Percentiles rank a stretch among this genome's conserved stretches.
phyloP scores from a whole-genome alignment of 352 stramenopile genomes.

The Blastocystis sp. region DNA sequence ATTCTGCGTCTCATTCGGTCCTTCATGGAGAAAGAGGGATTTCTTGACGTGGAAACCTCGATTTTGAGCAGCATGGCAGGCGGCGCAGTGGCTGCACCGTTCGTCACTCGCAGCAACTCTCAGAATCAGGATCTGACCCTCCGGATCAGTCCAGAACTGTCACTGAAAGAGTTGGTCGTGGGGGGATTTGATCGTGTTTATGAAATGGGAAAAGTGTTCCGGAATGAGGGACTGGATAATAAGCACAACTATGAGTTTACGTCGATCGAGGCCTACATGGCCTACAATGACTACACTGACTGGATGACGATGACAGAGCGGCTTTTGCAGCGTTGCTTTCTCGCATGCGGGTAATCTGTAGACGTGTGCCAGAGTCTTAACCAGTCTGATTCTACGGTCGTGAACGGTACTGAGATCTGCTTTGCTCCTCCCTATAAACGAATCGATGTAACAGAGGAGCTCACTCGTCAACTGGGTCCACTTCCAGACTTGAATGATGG shows the following conservation, averaged over 20 bases:
- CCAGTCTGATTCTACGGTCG: neutral
- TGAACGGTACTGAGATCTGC: constrained; percentile 70
- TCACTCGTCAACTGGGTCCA: constrained; percentile 65
- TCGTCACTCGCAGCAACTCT: constrained; percentile 88
- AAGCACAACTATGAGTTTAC: constrained; percentile 99
- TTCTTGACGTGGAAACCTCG: constrained; percentile 95
- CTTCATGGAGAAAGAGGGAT: constrained; percentile 67
- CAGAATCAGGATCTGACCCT: constrained; percentile 91
- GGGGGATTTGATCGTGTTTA: constrained; percentile 94
- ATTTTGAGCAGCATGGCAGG: constrained; percentile 89
- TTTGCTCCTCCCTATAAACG: constrained; percentile 86
- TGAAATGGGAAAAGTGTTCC: constrained; percentile 94
- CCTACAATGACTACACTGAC: constrained; percentile 94
- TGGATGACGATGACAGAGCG: constrained; percentile 92
- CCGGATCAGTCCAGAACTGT: constrained; percentile 91
- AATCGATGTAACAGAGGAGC: constrained; percentile 82
- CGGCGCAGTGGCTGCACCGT: constrained; percentile 89
- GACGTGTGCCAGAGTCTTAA: neutral
- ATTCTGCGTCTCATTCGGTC: constrained; percentile 78
- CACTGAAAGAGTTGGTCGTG: constrained; percentile 92
- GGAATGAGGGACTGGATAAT: constrained; percentile 94
- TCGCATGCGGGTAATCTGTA: neutral
- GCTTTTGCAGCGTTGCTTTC: constrained; percentile 6
- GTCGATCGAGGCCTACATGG: constrained; percentile 94
- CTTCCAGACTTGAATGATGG: constrained; percentile 41